Conservation (phyloP, 2,329 filamentous ascomycete genomes). For the Elsinoe australis region DNA sequence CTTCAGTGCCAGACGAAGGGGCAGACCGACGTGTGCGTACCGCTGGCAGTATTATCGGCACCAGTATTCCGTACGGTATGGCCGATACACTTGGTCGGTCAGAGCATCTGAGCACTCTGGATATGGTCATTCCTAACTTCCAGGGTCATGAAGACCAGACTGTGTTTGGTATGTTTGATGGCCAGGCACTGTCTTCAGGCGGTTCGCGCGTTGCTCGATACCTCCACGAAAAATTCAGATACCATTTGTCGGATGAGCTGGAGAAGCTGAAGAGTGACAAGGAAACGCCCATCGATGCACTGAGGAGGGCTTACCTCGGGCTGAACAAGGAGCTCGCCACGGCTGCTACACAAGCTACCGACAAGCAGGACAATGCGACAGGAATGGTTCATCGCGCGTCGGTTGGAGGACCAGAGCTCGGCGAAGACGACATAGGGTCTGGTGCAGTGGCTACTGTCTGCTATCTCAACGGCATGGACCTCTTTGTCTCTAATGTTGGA, state of each 20-base stretch:
- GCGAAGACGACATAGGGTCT: conserved; percentile 79
- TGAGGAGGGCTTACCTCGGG: conserved; percentile 76
- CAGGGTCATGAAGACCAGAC: conserved; percentile 84
- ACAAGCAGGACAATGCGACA: conserved; percentile 56
- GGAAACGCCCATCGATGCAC: conserved; percentile 76
- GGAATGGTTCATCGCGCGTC: conserved; percentile 60
- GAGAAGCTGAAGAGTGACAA: conserved; percentile 56
- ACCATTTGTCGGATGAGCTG: conserved; percentile 74
- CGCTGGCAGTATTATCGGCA: conserved; percentile 87
- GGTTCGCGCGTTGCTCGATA: conserved; percentile 96
- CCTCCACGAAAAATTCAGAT: conserved; percentile 88
- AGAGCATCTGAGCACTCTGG: conserved; percentile 90
- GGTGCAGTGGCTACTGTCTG: conserved; percentile 88
- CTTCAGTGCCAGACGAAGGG: conserved; percentile 87
- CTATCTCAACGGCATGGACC: conserved; percentile 80
- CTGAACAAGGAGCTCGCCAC: conserved; percentile 93
- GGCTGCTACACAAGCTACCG: conserved; percentile 69
- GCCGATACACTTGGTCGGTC: conserved; percentile 88
- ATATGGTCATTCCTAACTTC: conserved; percentile 89
- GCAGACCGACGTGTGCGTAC: conserved; percentile 92
- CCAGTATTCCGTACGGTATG: conserved; percentile 84
- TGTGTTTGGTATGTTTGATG: conserved; percentile 90
- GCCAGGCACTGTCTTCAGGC: conserved; percentile 76
- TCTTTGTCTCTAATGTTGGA: conserved; percentile 91
- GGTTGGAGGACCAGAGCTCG: conserved; percentile 65